Percentiles rank a stretch among this genome's conserved stretches.
Evolutionary conservation across 2,329 filamentous ascomycete species (phyloP).

Genomic region (Calonectria montana): DNA sequence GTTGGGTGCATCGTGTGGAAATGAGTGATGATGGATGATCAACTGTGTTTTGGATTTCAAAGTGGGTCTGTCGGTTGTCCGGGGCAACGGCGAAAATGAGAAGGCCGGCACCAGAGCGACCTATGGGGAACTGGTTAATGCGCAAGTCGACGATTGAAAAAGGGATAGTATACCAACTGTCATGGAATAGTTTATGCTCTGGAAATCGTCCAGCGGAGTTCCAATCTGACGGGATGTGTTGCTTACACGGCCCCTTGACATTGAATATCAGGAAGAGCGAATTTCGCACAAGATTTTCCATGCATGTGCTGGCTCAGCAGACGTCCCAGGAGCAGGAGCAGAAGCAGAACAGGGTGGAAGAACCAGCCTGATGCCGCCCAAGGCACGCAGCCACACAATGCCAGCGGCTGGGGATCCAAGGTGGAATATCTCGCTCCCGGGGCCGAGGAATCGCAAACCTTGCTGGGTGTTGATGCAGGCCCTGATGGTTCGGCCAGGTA

Average conservation of each 20-base stretch:
- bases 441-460: not conserved
- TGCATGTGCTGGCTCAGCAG: not conserved
- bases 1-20: conserved; percentile 40
- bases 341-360: not conserved
- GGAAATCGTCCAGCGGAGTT: not conserved
- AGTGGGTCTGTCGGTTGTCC: conserved; percentile 44
- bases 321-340: not conserved
- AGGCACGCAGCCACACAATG: conserved; percentile 9
- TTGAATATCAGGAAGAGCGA: not conserved
- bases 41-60: conserved; percentile 48
- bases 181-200: not conserved
- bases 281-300: not conserved
- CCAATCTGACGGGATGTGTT: not conserved
- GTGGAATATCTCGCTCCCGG: not conserved
- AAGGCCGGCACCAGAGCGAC: not conserved
- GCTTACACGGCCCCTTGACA: conserved; percentile 1
- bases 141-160: not conserved
- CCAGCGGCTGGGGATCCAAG: not conserved
- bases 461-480: not conserved
- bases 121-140: not conserved
- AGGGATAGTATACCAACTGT: not conserved
- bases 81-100: conserved; percentile 41
- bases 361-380: not conserved
- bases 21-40: conserved; percentile 32
- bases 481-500: not conserved